Evolutionary conservation across 75 land plant species (phyloP).

Genomic region (Cupressus sempervirens): DNA sequence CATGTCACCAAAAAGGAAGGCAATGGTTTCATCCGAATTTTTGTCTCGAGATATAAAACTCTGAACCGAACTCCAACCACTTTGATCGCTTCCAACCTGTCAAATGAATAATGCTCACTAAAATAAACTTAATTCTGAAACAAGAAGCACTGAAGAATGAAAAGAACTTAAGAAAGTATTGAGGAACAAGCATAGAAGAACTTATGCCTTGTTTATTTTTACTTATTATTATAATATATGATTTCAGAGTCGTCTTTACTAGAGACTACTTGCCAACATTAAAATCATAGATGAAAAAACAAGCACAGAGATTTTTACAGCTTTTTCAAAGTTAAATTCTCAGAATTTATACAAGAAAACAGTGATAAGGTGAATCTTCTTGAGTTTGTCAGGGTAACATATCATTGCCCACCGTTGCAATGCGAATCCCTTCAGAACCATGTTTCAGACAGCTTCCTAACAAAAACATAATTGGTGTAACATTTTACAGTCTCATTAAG

Average conservation of each 20-base stretch:
- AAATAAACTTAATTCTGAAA: background rate
- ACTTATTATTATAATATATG: background rate
- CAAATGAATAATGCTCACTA: background rate
- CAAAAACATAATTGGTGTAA: background rate
- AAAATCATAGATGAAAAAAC: background rate
- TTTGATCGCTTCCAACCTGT: slow-evolving; percentile 80
- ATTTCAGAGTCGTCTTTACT: background rate
- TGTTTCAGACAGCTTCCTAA: background rate
- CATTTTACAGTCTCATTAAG: background rate
- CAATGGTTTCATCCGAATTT: slow-evolving; percentile 65
- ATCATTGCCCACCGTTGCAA: background rate
- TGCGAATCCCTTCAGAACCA: background rate
- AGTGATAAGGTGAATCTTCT: background rate
- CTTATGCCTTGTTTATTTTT: background rate
- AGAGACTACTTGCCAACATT: background rate
- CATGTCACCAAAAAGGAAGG: slow-evolving; percentile 86
- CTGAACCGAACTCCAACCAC: slow-evolving; percentile 68
- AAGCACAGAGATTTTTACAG: background rate
- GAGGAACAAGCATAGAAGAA: background rate
- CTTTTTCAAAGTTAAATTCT: background rate
- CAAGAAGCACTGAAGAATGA: background rate
- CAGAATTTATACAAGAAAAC: background rate
- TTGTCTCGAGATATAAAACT: slow-evolving; percentile 61
- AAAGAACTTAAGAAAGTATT: background rate
- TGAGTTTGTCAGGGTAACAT: background rate